A percentile compares a stretch with the other conserved stretches of the same genome.
Evolutionary conservation across 768 basidiomycete genomes (phyloP).

Genomic region (Pleurotus ostreatus): DNA sequence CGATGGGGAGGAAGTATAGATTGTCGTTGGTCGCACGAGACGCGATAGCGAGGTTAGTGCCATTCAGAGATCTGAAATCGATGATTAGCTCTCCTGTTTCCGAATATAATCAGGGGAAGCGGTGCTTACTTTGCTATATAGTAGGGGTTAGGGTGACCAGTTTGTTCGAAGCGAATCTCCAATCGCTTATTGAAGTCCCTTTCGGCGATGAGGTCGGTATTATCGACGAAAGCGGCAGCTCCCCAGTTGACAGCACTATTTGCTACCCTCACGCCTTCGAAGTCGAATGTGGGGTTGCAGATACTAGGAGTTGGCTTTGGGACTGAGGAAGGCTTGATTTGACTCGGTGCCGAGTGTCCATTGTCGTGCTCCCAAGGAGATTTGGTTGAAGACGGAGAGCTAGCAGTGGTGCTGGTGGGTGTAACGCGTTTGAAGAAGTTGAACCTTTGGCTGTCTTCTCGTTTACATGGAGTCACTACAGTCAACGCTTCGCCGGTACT

Average conservation of each 20-base stretch:
- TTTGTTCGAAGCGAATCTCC: conserved; percentile 6
- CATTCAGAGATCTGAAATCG: conserved; percentile 1
- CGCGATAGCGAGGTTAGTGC: conserved; percentile 1
- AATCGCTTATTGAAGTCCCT: conserved; percentile 1
- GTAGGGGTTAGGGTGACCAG: not conserved
- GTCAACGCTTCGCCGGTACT: not conserved
- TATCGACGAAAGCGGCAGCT: not conserved
- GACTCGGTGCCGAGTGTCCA: no score
- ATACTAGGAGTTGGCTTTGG: not conserved
- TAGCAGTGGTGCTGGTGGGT: not conserved
- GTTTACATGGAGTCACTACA: not conserved
- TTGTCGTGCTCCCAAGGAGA: not conserved
- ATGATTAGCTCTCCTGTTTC: not conserved
- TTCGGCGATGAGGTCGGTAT: conserved; percentile 1
- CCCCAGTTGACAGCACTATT: conserved; percentile 5
- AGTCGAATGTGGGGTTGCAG: conserved; percentile 6
- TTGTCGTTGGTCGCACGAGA: conserved; percentile 2
- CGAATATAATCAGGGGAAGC: not conserved
- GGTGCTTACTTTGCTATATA: conserved; percentile 1
- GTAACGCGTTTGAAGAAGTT: conserved; percentile 2
- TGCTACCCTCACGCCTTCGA: conserved; percentile 3
- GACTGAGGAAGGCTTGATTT: not conserved
- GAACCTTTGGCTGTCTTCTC: conserved; percentile 4
- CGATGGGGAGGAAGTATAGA: not conserved
- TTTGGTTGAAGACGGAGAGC: not conserved